Conservation (phyloP, 345 rosid genomes). For the Arabis alpina region DNA sequence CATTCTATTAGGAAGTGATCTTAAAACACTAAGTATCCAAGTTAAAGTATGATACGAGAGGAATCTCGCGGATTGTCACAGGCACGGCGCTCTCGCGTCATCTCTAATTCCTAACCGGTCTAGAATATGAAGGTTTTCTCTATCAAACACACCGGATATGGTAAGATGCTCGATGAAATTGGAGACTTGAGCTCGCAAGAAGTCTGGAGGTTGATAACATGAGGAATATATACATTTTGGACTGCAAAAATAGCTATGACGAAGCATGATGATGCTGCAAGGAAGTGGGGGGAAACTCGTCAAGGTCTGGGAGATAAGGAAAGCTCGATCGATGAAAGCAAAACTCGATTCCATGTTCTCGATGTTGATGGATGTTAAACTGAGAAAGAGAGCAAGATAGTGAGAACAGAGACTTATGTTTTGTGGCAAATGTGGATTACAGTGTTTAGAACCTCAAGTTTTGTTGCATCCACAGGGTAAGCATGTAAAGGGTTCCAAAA, state of each 20-base stretch:
- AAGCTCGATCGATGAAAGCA: neutral
- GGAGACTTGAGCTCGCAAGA: constrained; percentile 46
- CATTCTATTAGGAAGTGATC: too few species aligned
- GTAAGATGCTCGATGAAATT: constrained; percentile 52
- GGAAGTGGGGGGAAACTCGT: constrained; percentile 27
- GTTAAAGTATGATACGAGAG: neutral
- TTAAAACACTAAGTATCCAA: too few species aligned
- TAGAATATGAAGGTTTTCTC: constrained; percentile 48
- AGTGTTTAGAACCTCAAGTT: neutral
- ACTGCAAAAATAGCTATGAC: constrained; percentile 37
- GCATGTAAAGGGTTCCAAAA: constrained; percentile 28
- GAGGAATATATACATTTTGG: constrained; percentile 50
- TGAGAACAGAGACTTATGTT: neutral
- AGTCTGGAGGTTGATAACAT: constrained; percentile 57
- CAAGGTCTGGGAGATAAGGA: neutral
- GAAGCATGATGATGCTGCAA: constrained; percentile 25
- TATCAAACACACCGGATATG: constrained; percentile 17
- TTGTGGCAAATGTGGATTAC: constrained; percentile 3
- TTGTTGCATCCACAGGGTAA: constrained; percentile 40
- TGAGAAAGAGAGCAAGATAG: constrained; percentile 29
- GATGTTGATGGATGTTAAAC: neutral
- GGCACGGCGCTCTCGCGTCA: constrained; percentile 52
- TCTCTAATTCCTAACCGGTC: constrained; percentile 66
- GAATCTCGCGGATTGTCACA: constrained; percentile 50
- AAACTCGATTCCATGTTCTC: constrained; percentile 26